Base-by-base conservation (phyloP, 1,284 basidiomycete species). In the Cystobasidiaceae sp. region DNA sequence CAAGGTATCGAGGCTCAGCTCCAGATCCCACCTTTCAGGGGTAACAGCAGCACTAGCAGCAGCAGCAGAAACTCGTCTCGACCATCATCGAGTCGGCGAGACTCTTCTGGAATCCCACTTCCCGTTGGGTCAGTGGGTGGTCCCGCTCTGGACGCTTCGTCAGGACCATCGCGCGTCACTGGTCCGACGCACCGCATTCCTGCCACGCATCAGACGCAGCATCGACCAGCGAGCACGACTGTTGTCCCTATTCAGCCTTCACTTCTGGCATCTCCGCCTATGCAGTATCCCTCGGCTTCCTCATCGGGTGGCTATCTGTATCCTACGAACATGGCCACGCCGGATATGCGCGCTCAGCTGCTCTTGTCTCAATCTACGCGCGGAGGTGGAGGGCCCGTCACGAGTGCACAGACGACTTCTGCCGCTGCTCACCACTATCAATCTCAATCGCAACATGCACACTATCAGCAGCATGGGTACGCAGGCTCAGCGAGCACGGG, bases 1-100 rank as follows among this genome's bases (percentile, higher is more conserved):
- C 52, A 64, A 48, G 61, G 61, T 6, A 64, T 64, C 43, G 61
- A 64, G 41, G 61, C 61, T 23, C 61, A 64, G 21, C 32, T 64
- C 21, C 61, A 64, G 28, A 55, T 48, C 30, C 61, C 51, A 7
- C 43, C 61, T 7, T 64, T 55, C 33, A 55, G 50, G 37, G 37
- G 9, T 11, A 9, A 39, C 37, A 9, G 9, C 33, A 50, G 60
- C 9, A 49, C 43, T 23, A 59, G 32, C 27, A 30, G 32, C 57
- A 59, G 45, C 30, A 61, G 33, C 27, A 50, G 48, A 2, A 61
- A 51, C 25, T 48, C 39, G 7, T n/a, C 37, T 39, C 37, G 56
- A 30, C 54, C 39, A 33, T 33, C 17, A 27, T 32, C 11, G 9
- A 23, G 8, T 9, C 21, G 13, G 8, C 11, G 13, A 8, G 23